Evolutionary conservation across 2,329 filamentous ascomycete genomes (phyloP).

Genomic region (Pseudocercospora macadamiae): DNA sequence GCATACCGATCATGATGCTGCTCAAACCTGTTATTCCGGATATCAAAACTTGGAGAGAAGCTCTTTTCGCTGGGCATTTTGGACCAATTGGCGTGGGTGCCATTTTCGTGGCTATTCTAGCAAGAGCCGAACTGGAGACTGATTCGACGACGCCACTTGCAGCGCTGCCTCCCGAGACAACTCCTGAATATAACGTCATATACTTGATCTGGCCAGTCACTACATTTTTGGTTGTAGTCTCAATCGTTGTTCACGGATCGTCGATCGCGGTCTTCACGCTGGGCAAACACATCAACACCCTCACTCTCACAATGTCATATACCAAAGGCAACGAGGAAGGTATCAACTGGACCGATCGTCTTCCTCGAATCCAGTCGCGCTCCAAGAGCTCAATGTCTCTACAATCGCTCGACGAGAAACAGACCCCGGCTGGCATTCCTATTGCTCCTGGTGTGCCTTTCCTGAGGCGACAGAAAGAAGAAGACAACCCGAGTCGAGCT

Average conservation of each 20-base stretch:
- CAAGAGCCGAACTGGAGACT: conserved; percentile 85
- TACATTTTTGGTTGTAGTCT: conserved; percentile 89
- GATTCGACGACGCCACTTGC: conserved; percentile 72
- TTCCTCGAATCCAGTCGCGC: conserved; percentile 81
- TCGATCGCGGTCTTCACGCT: conserved; percentile 97
- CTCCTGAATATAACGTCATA: conserved; percentile 70
- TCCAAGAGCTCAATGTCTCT: conserved; percentile 78
- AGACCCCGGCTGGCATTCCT: conserved; percentile 67
- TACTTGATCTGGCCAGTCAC: conserved; percentile 93
- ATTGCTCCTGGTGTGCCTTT: conserved; percentile 71
- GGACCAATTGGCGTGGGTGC: conserved; percentile 96
- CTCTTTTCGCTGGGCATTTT: conserved; percentile 94
- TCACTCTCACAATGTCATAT: conserved; percentile 95
- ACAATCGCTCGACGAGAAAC: conserved; percentile 61
- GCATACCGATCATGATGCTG: conserved; percentile 90
- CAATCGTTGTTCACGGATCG: conserved; percentile 95
- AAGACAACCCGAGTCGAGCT: conserved; percentile 67
- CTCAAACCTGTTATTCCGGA: conserved; percentile 94
- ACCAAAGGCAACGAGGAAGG: conserved; percentile 87
- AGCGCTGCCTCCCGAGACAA: conserved; percentile 55
- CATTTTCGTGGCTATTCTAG: conserved; percentile 91
- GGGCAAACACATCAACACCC: conserved; percentile 95
- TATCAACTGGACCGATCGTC: conserved; percentile 90
- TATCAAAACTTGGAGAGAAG: conserved; percentile 97
- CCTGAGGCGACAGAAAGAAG: conserved; percentile 74